A percentile compares a stretch with the other conserved stretches of the same genome.
These are phyloP conservation scores for Poa pratensis DNA, from an alignment of 176 grass and related monocot genomes.

Conservation along the genomic window DNA sequence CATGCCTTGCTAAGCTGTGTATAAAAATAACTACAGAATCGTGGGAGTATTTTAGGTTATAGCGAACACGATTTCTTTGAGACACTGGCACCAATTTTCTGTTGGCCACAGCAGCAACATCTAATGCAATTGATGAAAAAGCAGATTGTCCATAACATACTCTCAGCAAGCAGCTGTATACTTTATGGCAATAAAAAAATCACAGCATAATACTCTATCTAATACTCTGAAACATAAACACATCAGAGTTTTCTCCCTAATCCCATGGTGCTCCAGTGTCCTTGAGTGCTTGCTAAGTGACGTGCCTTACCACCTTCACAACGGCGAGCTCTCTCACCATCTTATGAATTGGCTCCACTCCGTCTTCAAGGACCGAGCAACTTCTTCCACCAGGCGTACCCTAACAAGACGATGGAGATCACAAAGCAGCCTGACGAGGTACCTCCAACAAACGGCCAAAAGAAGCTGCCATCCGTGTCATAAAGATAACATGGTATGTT, in stretches of 20 bases:
- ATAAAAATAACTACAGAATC: too few species aligned
- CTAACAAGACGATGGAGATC: constrained; percentile 68
- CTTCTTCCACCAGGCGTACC: constrained; percentile 88
- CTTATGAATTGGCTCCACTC: not conserved
- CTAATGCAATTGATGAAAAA: not conserved
- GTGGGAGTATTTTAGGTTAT: too few species aligned
- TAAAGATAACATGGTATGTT: constrained; percentile 65
- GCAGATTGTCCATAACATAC: not conserved
- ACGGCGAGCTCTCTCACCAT: not conserved
- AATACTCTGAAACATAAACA: constrained; percentile 27
- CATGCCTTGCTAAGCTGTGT: too few species aligned
- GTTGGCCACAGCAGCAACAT: not conserved
- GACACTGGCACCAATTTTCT: not conserved
- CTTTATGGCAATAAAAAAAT: constrained; percentile 32
- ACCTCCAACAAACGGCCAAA: constrained; percentile 75
- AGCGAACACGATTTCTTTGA: not conserved
- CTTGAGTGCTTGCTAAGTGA: not conserved
- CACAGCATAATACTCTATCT: constrained; percentile 30
- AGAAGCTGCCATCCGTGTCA: constrained; percentile 42
- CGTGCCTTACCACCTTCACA: not conserved
- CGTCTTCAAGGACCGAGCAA: constrained; percentile 71
- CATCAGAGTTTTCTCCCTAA: constrained; percentile 15
- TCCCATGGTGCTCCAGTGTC: not conserved
- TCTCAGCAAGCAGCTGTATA: not conserved
- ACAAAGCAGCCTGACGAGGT: constrained; percentile 65